These are phyloP conservation scores for Podospora australis DNA, from an alignment of 495 filamentous ascomycete genomes.

Conservation along the genomic window DNA sequence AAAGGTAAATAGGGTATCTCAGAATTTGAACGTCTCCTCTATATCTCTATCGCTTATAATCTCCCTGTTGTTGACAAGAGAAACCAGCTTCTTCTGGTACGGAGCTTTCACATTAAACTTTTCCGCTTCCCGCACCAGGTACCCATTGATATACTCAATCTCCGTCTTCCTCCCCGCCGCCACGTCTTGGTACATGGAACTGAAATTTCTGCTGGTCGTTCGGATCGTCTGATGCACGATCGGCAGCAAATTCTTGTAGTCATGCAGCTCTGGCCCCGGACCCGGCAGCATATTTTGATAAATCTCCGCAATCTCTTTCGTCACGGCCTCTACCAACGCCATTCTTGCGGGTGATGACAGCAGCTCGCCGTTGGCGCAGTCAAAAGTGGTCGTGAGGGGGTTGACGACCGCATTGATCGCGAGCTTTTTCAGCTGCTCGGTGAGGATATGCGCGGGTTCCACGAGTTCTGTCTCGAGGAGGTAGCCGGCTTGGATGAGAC, in stretches of 20 bases:
- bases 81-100: too few relatives aligned
- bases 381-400: constrained; percentile 67
- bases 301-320: constrained; percentile 31
- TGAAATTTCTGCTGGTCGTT: constrained; percentile 61
- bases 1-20: too few relatives aligned
- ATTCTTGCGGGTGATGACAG: too few relatives aligned
- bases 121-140: not conserved
- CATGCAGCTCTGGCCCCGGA: not conserved
- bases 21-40: too few relatives aligned
- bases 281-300: constrained; percentile 29
- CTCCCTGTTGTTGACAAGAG: too few relatives aligned
- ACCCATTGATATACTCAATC: not conserved
- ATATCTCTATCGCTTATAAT: too few relatives aligned
- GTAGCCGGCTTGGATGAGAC: not conserved
- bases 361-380: constrained; percentile 67
- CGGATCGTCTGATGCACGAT: constrained; percentile 41
- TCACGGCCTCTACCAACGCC: too few relatives aligned
- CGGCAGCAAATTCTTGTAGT: constrained; percentile 6
- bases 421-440: constrained; percentile 48
- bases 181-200: constrained; percentile 82
- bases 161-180: constrained; percentile 34
- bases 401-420: constrained; percentile 76
- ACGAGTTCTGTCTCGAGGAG: constrained; percentile 18
- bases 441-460: constrained; percentile 31
- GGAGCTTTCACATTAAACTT: not conserved